These are phyloP conservation scores for Gossypium arboreum DNA, from an alignment of 345 rosid species.

Conservation along the genomic window DNA sequence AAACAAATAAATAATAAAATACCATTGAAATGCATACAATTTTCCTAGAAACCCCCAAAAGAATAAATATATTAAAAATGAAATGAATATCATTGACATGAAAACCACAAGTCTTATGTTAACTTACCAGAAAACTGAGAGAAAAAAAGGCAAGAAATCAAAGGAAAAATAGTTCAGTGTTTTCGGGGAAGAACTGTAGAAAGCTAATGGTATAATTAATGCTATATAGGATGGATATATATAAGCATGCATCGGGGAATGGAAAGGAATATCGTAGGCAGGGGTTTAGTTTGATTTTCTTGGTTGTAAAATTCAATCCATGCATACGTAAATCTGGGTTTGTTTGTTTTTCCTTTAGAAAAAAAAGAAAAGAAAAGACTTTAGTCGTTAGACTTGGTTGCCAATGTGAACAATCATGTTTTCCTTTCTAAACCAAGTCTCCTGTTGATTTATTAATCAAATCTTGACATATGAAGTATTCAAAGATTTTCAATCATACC, in stretches of 20 bases:
- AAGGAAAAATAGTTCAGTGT: neutral
- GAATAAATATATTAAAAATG: neutral
- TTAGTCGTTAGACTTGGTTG: too few species aligned
- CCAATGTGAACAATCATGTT: too few species aligned
- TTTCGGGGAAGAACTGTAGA: neutral
- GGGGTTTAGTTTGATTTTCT: constrained; percentile 2
- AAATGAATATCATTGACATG: neutral
- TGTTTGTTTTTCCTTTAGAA: too few species aligned
- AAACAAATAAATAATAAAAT: neutral
- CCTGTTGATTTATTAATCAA: too few species aligned
- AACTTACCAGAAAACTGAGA: constrained; percentile 6
- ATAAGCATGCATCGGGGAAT: neutral
- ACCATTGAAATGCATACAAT: neutral
- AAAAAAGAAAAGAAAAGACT: too few species aligned
- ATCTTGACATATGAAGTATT: too few species aligned
- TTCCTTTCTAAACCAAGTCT: too few species aligned
- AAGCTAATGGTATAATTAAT: neutral
- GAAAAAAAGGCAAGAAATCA: neutral
- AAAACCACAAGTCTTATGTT: neutral
- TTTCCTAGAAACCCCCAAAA: neutral
- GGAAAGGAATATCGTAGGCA: neutral
- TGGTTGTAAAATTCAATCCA: neutral
- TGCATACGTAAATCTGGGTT: constrained; percentile 4
- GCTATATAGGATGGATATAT: neutral
- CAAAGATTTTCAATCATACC: too few species aligned